A percentile compares a stretch with the other conserved stretches of the same genome.
These are phyloP conservation scores for Crassisporium funariophilum DNA, from an alignment of 768 basidiomycete genomes.

Conservation along the genomic window DNA sequence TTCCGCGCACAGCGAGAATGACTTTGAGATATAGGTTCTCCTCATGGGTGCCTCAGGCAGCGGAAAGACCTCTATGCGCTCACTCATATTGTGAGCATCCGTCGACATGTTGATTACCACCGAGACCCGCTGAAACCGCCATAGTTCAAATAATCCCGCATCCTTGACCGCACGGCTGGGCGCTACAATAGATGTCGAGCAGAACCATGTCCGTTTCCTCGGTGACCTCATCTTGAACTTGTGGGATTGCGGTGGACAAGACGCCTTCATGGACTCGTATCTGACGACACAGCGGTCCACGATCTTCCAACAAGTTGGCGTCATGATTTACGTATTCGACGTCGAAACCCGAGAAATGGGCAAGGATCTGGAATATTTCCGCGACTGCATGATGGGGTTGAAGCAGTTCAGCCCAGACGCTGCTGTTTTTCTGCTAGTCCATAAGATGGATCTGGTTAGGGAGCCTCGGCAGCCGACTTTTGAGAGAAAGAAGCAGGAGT, in stretches of 20 bases:
- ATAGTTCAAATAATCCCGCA: conserved; percentile 93
- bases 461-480: conserved; percentile 61
- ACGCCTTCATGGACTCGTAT: conserved; percentile 97
- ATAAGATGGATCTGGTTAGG: conserved; percentile 96
- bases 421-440: conserved; percentile 85
- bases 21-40: conserved; percentile 65
- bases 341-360: conserved; percentile 82
- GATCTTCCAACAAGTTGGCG: conserved; percentile 95
- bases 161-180: conserved; percentile 89
- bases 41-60: conserved; percentile 97
- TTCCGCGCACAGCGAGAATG: conserved; percentile 19
- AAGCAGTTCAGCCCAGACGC: conserved; percentile 80
- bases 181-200: conserved; percentile 97
- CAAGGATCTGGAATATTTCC: conserved; percentile 91
- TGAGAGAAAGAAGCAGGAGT: conserved; percentile 71
- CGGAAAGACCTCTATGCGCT: conserved; percentile 97
- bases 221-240: conserved; percentile 95
- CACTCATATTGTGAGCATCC: conserved; percentile 89
- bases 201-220: conserved; percentile 95
- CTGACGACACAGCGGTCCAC: conserved; percentile 89
- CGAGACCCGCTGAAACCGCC: conserved; percentile 14
- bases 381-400: conserved; percentile 85
- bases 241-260: conserved; percentile 99
- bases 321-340: conserved; percentile 99
- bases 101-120: conserved; percentile 4